Conservation (phyloP, 192 early-diverging fungal genomes). For the Gonapodya prolifera region DNA sequence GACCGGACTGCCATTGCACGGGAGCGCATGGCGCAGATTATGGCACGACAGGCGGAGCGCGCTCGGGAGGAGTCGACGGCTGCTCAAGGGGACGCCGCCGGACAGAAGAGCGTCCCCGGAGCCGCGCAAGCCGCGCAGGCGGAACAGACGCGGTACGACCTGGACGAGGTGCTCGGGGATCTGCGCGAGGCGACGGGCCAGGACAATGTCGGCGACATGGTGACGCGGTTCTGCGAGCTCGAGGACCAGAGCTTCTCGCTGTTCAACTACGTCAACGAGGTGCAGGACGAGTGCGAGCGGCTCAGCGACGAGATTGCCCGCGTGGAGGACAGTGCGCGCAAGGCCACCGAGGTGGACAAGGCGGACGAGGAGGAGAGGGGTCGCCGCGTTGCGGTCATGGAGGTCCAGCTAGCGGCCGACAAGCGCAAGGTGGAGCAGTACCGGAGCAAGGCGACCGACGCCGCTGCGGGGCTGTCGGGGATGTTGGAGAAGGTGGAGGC, state of each 20-base stretch:
- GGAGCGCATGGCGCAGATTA: neutral
- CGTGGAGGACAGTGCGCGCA: neutral
- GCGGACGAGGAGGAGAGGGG: neutral
- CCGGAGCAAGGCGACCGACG: neutral
- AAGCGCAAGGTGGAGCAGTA: neutral
- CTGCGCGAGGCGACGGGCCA: constrained; percentile 43
- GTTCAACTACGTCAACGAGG: constrained; percentile 54
- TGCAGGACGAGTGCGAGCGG: constrained; percentile 48
- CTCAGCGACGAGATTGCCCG: constrained; percentile 35
- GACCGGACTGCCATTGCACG: constrained; percentile 21
- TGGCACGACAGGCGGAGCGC: constrained; percentile 7
- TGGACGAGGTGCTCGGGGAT: constrained; percentile 30
- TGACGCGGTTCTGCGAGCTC: constrained; percentile 37
- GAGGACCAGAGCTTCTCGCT: constrained; percentile 52
- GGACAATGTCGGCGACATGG: constrained; percentile 34
- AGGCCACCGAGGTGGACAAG: neutral
- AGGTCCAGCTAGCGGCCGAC: neutral
- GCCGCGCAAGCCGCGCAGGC: neutral
- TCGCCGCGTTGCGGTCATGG: neutral
- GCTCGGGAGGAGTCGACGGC: constrained; percentile 8
- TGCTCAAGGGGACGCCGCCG: constrained; percentile 8
- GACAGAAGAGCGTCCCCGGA: neutral
- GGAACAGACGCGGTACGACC: neutral
- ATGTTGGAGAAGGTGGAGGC: neutral
- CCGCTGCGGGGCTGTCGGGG: neutral